phyloP scores from a whole-genome alignment of 2,329 filamentous ascomycete genomes.

The Fusarium fracticaudum region DNA sequence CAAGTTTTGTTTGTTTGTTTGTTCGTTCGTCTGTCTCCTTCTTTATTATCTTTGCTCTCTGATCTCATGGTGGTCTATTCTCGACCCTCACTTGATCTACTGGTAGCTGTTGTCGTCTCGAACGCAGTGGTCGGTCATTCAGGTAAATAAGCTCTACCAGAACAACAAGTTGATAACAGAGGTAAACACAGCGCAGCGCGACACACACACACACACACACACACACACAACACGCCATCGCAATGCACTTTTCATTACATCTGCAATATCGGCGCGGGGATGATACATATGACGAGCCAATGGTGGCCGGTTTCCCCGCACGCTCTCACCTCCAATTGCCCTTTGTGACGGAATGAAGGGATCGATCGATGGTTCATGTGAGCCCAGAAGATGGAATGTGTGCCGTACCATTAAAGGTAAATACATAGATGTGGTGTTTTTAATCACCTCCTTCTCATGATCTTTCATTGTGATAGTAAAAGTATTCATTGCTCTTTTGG shows the following conservation, averaged over 20 bases:
- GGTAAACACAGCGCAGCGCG: neutral
- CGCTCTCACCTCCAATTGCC: constrained; percentile 27
- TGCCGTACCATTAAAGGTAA: neutral
- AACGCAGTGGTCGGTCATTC: neutral
- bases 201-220: neutral
- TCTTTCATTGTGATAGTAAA: neutral
- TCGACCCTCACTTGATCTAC: neutral
- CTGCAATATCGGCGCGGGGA: neutral
- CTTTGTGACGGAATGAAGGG: neutral
- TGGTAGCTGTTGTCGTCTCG: neutral
- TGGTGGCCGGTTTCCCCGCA: constrained; percentile 27
- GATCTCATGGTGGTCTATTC: neutral
- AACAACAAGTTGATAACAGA: neutral
- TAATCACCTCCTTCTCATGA: neutral
- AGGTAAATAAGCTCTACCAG: neutral
- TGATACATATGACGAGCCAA: constrained; percentile 6
- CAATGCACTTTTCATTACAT: neutral
- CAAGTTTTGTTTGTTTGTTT: neutral
- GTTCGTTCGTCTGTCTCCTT: neutral
- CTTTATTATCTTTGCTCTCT: neutral
- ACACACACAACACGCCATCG: neutral
- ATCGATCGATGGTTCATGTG: neutral
- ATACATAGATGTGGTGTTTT: neutral
- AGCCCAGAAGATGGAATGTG: neutral
- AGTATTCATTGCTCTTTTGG: neutral